Evolutionary conservation across 352 stramenopile species (phyloP).

Genomic region (Pythium myriotylum): DNA sequence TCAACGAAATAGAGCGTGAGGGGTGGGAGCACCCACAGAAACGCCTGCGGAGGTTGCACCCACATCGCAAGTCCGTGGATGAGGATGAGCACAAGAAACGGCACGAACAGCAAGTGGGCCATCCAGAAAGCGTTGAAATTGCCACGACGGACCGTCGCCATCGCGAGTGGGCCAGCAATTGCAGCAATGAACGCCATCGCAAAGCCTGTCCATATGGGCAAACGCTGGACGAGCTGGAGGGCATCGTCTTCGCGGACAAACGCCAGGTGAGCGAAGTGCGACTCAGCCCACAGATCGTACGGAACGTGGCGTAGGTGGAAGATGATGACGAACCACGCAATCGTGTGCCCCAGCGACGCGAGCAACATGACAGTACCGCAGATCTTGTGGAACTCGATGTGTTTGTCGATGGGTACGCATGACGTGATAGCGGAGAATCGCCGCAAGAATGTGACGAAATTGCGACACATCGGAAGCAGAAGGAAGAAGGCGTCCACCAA

Average conservation of each 20-base stretch:
- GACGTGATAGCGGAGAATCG: slow-evolving; percentile 37
- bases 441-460: slow-evolving; percentile 60
- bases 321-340: slow-evolving; percentile 58
- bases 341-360: slow-evolving; percentile 53
- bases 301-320: slow-evolving; percentile 47
- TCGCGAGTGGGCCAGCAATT: slow-evolving; percentile 48
- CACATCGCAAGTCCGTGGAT: slow-evolving; percentile 67
- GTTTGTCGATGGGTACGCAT: slow-evolving; percentile 59
- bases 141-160: slow-evolving; percentile 49
- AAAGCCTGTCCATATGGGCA: slow-evolving; percentile 66
- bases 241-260: slow-evolving; percentile 60
- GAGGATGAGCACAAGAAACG: slow-evolving; percentile 66
- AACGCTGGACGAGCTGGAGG: slow-evolving; percentile 40
- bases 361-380: slow-evolving; percentile 73
- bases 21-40: slow-evolving; percentile 56
- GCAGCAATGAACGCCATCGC: slow-evolving; percentile 59
- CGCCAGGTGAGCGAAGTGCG: slow-evolving; percentile 42
- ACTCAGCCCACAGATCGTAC: slow-evolving; percentile 43
- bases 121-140: slow-evolving; percentile 76
- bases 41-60: slow-evolving; percentile 57
- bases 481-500: slow-evolving; percentile 80
- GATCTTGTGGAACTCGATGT: slow-evolving; percentile 80
- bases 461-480: slow-evolving; percentile 74
- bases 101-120: slow-evolving; percentile 65
- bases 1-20: slow-evolving; percentile 63